phyloP scores from a whole-genome alignment of 2,329 filamentous ascomycete genomes.

The Zasmidium citrigriseum region DNA sequence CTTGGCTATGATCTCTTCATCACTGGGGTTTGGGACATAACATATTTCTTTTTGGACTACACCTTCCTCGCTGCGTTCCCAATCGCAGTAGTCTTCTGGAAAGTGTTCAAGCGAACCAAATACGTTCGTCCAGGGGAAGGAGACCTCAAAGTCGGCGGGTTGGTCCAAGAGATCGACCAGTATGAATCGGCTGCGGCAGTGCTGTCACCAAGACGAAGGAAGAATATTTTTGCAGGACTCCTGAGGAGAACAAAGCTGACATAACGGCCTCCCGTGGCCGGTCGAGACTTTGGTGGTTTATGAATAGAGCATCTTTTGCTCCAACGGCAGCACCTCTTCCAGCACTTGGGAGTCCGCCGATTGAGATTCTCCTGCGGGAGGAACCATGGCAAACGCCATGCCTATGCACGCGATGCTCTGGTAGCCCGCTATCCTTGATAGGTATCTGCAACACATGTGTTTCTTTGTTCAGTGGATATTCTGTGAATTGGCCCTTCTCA shows the following conservation, averaged over 20 bases:
- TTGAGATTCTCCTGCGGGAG: too few species aligned
- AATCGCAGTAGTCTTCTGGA: conserved; percentile 7
- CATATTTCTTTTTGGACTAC: conserved; percentile 52
- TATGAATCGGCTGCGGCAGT: conserved; percentile 4
- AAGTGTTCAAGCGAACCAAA: conserved; percentile 8
- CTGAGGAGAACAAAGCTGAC: too few species aligned
- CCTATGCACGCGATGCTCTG: background rate
- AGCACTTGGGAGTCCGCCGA: too few species aligned
- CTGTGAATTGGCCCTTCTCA: conserved; percentile 30
- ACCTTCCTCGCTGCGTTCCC: conserved; percentile 14
- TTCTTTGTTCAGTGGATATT: conserved; percentile 27
- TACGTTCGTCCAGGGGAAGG: conserved; percentile 12
- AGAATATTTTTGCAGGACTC: too few species aligned
- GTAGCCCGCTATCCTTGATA: conserved; percentile 25
- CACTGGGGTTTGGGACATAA: conserved; percentile 38
- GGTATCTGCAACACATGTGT: conserved; percentile 32
- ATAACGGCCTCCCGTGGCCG: too few species aligned
- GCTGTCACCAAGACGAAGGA: background rate
- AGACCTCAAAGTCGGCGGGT: conserved; percentile 14
- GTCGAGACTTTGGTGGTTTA: too few species aligned
- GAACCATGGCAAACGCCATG: conserved; percentile 3
- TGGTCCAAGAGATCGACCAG: conserved; percentile 17
- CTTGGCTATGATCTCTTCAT: conserved; percentile 51
- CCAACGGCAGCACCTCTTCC: too few species aligned
- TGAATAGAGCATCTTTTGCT: too few species aligned